Base-by-base conservation (phyloP, 176 grass and related monocot genomes). In the Raddia distichophylla region DNA sequence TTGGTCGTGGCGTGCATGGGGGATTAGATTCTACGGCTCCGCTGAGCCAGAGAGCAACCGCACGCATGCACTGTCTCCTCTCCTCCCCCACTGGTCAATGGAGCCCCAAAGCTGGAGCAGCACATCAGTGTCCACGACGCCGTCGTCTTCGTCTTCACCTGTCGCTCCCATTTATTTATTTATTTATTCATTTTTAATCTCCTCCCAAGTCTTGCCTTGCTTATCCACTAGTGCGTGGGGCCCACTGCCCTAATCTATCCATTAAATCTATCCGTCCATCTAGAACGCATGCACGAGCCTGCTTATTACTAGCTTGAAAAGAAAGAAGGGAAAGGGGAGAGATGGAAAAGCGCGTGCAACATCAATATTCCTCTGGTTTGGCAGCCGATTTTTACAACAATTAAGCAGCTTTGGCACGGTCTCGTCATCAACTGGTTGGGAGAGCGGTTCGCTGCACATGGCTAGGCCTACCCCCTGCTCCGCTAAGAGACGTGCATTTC, bases 391-490 rank as follows among this genome's bases (percentile, higher is more conserved):
- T 2, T 2, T 32, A 46, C 72, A 59, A 19, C 1, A 27, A 27
- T 27, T 27, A 27, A 27, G 27, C 9, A 16, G 9, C 16, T 10
- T 5, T 7, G 78, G 54, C 80, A 78, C 74, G 86, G 3, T 1
- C 15, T 52, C 0, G 67, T 6, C 1, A 1, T 16, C 74, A 5
- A 83, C 83, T 60, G 68, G 75, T n/a, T 10, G 3, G 50, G 6
- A 5, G 50, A 9, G 49, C 16, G 40, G 84, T 6, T 65, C 35
- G 12, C 8, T 1, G 80, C 86, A 68, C 86, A 88, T 88, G 86
- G 43, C 80, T 40, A 51, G 53, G 42, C 75, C 83, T 46, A 76
- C 57, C 46, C 57, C 46, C 74, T 7, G 5, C 73, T 27, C 47
- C 49, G 10, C 75, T 59, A 4, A 0, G 13, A 12, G 70, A 75